phyloP scores from a whole-genome alignment of 2,329 filamentous ascomycete species.

The Cladophialophora carrionii region DNA sequence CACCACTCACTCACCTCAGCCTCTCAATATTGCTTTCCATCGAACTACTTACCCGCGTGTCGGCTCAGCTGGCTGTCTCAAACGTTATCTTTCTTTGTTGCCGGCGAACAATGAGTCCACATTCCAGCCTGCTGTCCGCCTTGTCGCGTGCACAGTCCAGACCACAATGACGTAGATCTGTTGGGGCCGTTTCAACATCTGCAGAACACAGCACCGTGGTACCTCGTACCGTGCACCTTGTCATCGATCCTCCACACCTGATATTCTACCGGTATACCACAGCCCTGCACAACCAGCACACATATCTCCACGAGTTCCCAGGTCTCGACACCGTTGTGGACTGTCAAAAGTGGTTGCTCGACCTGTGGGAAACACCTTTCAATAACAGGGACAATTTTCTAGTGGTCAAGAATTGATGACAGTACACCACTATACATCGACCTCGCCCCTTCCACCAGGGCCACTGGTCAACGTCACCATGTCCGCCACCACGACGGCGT shows the following conservation, averaged over 20 bases:
- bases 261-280: not conserved
- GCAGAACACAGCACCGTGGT: not conserved
- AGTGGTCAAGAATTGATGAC: constrained; percentile 18
- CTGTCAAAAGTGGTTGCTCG: not conserved
- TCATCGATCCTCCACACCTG: constrained; percentile 9
- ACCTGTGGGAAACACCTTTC: not conserved
- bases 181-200: constrained; percentile 10
- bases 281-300: not conserved
- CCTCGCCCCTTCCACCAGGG: constrained; percentile 18
- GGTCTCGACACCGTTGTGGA: not conserved
- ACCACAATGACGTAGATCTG: constrained; percentile 31
- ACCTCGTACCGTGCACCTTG: not conserved
- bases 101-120: constrained; percentile 21
- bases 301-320: not conserved
- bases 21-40: constrained; percentile 5
- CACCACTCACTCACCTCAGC: not conserved
- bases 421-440: constrained; percentile 19
- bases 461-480: constrained; percentile 32
- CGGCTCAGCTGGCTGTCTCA: not conserved
- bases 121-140: constrained; percentile 17
- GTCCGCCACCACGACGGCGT: constrained; percentile 40
- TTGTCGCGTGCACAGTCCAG: constrained; percentile 33
- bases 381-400: not conserved
- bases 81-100: constrained; percentile 18
- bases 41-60: constrained; percentile 7